Evolutionary conservation across 768 basidiomycete genomes (phyloP), one percentile per base, ranked within the genome.

Genomic region (Tylopilus plumbeoviolaceoides): DNA sequence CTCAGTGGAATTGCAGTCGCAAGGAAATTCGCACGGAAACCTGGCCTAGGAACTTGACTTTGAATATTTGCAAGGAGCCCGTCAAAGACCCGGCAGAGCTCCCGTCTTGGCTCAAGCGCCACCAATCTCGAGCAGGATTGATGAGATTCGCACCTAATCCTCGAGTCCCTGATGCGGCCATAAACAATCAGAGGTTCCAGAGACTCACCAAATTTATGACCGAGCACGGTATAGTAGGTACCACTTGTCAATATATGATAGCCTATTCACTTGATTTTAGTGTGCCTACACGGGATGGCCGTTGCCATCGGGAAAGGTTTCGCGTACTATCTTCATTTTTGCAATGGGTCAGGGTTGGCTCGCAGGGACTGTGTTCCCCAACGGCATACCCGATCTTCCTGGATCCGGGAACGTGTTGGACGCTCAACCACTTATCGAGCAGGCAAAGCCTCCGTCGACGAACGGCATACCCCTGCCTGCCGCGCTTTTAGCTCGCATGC

Each of bases 231-330:
- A 62, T 78, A 20, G 84, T 85, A 52, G 47, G 79, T 70, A 33
- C 41, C 44, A n/a, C 49, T 39, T 8, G n/a, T 8, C 5, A 17
- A 41, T 31, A 21, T 14, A 2, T 31, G 12, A n/a, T 40, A 3
- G n/a, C 45, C 28, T 25, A 53, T 44, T 58, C 20, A 61, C 53
- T 17, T 2, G 11, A 39, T 15, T 23, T 11, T 52, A 83, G 82
- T 84, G 73, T 47, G 80, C 79, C 17, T 67, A 75, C 20, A 72
- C 75, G 7, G 72, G 75, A n/a, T 84, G 83, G 80, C 67, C 65
- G 17, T 64, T 72, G 10, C 75, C 77, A 2, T 68, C 65, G 12
- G 80, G 78, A 0, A 61, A 55, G 20, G 66, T 70, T n/a, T 73
- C 74, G 27, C 72, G 72, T 23, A 79, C 78, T 41, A 69, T 78